Evolutionary conservation across 257 asterid species (phyloP).

Genomic region (Orobanche coerulescens): DNA sequence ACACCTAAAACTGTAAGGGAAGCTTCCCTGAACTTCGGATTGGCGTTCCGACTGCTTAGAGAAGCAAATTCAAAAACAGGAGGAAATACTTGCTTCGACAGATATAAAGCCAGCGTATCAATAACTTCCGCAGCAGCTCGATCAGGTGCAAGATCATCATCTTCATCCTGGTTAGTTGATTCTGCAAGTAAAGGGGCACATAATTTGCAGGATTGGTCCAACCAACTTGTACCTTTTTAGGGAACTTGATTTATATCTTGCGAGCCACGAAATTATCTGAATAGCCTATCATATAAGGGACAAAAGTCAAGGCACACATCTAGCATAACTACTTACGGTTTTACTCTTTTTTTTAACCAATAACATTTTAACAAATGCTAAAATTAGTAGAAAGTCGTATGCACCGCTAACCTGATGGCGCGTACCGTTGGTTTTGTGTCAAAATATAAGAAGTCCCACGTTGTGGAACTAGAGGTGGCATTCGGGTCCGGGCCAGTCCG

Average conservation of each 20-base stretch:
- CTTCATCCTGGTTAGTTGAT: slow-evolving; percentile 62
- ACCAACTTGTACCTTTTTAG: slow-evolving; percentile 95
- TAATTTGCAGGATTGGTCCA: slow-evolving; percentile 84
- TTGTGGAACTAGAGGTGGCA: too few species aligned
- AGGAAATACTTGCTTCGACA: slow-evolving; percentile 80
- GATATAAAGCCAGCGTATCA: slow-evolving; percentile 87
- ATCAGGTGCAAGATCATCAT: slow-evolving; percentile 94
- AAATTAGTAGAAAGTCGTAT: background rate
- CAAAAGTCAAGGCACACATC: slow-evolving; percentile 18
- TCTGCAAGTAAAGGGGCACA: slow-evolving; percentile 95
- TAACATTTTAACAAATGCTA: background rate
- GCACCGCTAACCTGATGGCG: slow-evolving; percentile 78
- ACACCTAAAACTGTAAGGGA: slow-evolving; percentile 93
- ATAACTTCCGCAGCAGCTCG: slow-evolving; percentile 98
- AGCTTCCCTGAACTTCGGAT: slow-evolving; percentile 97
- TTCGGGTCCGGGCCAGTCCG: too few species aligned
- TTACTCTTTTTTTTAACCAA: background rate
- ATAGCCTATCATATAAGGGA: slow-evolving; percentile 57
- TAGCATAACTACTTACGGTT: slow-evolving; percentile 15
- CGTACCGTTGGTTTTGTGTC: too few species aligned
- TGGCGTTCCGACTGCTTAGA: slow-evolving; percentile 65
- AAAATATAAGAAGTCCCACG: too few species aligned
- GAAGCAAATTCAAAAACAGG: slow-evolving; percentile 97
- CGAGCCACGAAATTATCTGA: slow-evolving; percentile 99
- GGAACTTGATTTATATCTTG: slow-evolving; percentile 74